Evolutionary conservation across 2,329 filamentous ascomycete genomes (phyloP).

Genomic region (Aspergillus sp.): DNA sequence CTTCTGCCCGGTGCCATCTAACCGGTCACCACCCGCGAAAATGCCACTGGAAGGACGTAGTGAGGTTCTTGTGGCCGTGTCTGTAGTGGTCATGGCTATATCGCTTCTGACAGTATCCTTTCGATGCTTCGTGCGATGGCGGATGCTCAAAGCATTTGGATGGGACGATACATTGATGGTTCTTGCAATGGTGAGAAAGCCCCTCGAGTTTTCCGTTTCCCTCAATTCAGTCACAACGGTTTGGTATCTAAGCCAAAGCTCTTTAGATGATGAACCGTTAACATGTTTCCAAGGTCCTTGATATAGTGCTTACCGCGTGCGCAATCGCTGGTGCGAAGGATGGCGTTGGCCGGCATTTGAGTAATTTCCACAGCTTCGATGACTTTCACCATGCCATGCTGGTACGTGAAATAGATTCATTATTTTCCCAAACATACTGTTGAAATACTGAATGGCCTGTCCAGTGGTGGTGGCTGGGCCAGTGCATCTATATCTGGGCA

Average conservation of each 20-base stretch:
- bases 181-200: slow-evolving; percentile 27
- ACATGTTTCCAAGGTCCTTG: slow-evolving; percentile 25
- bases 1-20: too few species aligned
- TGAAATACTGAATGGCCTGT: background rate
- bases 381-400: slow-evolving; percentile 5
- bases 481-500: slow-evolving; percentile 50
- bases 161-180: slow-evolving; percentile 38
- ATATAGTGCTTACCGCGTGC: slow-evolving; percentile 32
- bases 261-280: background rate
- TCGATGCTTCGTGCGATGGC: slow-evolving; percentile 35
- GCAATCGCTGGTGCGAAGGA: slow-evolving; percentile 31
- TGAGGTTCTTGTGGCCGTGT: slow-evolving; percentile 27
- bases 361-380: slow-evolving; percentile 4
- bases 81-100: slow-evolving; percentile 27
- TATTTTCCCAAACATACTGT: background rate
- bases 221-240: rapidly evolving
- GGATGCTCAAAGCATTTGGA: slow-evolving; percentile 34
- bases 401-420: background rate
- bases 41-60: slow-evolving; percentile 29
- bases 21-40: background rate
- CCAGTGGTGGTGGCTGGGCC: slow-evolving; percentile 51
- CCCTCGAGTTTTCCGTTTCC: too few species aligned
- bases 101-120: slow-evolving; percentile 29
- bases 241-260: too few species aligned
- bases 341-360: slow-evolving; percentile 27